These are phyloP conservation scores for Pestalotiopsis sp. DNA, from an alignment of 2,329 filamentous ascomycete genomes.

Conservation along the genomic window DNA sequence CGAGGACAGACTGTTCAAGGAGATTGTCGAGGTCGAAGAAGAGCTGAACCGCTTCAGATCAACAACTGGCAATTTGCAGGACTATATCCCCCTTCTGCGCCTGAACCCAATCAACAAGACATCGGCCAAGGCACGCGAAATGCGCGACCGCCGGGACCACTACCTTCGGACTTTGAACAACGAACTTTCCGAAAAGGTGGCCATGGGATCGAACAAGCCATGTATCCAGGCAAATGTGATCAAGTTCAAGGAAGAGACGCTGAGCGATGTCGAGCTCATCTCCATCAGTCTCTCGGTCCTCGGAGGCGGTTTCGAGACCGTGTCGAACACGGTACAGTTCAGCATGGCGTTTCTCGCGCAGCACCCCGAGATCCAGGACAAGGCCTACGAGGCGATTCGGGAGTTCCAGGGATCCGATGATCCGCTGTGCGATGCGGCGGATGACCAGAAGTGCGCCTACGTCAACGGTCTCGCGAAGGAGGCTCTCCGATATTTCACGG, in stretches of 20 bases:
- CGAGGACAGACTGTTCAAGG: conserved; percentile 67
- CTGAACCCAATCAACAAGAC: conserved; percentile 48
- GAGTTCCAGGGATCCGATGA: conserved; percentile 43
- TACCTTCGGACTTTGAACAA: conserved; percentile 70
- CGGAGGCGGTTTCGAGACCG: conserved; percentile 78
- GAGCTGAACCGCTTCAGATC: conserved; percentile 76
- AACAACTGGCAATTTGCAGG: conserved; percentile 83
- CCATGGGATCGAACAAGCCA: conserved; percentile 41
- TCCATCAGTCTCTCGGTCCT: conserved; percentile 84
- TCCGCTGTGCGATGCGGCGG: conserved; percentile 66
- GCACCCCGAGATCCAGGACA: conserved; percentile 71
- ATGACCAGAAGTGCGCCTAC: conserved; percentile 67
- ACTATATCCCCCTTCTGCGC: conserved; percentile 78
- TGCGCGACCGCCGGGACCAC: conserved; percentile 68
- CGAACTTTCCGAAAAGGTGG: conserved; percentile 46
- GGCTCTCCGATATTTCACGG: conserved; percentile 64
- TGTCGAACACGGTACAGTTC: conserved; percentile 80
- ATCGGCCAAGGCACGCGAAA: conserved; percentile 60
- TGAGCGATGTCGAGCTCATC: conserved; percentile 67
- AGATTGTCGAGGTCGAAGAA: conserved; percentile 77
- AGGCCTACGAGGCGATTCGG: conserved; percentile 68
- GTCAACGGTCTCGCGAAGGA: conserved; percentile 66
- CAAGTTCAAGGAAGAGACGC: conserved; percentile 42
- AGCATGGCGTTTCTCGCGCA: conserved; percentile 72
- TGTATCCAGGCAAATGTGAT: conserved; percentile 41